Evolutionary conservation across 2,329 filamentous ascomycete species (phyloP).

Genomic region (Nemania sp.): DNA sequence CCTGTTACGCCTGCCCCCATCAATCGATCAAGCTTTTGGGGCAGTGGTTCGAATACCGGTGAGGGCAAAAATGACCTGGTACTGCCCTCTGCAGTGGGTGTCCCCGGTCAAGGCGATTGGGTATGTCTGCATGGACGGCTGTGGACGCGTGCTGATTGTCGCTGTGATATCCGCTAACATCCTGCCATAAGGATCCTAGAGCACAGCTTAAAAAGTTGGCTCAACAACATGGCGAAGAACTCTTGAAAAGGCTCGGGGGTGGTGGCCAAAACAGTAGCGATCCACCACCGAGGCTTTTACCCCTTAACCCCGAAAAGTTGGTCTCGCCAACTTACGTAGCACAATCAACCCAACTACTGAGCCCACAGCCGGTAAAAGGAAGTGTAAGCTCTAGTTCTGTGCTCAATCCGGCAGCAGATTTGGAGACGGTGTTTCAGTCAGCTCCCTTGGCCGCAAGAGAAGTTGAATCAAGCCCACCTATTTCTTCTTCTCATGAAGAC

Average conservation of each 20-base stretch:
- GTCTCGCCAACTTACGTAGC: conserved; percentile 60
- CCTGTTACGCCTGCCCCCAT: conserved; percentile 91
- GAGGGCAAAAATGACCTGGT: conserved; percentile 66
- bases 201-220: conserved; percentile 77
- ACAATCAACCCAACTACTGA: conserved; percentile 54
- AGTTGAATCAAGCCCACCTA: background rate
- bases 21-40: conserved; percentile 76
- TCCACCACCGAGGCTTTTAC: conserved; percentile 63
- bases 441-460: conserved; percentile 24
- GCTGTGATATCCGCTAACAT: conserved; percentile 68
- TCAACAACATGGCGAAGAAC: conserved; percentile 71
- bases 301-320: conserved; percentile 65
- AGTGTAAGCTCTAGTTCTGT: conserved; percentile 51
- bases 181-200: conserved; percentile 73
- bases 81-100: conserved; percentile 82
- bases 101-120: conserved; percentile 91
- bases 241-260: conserved; percentile 65
- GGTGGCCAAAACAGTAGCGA: conserved; percentile 53
- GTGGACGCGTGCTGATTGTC: conserved; percentile 65
- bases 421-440: conserved; percentile 36
- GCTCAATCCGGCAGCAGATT: conserved; percentile 39
- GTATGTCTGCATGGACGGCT: conserved; percentile 77
- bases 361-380: conserved; percentile 59
- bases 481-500: conserved; percentile 3
- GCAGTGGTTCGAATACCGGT: conserved; percentile 57